A percentile compares a stretch with the other conserved stretches of the same genome.
phyloP scores from a whole-genome alignment of 2,329 filamentous ascomycete genomes.

The Xylariaceae sp. region DNA sequence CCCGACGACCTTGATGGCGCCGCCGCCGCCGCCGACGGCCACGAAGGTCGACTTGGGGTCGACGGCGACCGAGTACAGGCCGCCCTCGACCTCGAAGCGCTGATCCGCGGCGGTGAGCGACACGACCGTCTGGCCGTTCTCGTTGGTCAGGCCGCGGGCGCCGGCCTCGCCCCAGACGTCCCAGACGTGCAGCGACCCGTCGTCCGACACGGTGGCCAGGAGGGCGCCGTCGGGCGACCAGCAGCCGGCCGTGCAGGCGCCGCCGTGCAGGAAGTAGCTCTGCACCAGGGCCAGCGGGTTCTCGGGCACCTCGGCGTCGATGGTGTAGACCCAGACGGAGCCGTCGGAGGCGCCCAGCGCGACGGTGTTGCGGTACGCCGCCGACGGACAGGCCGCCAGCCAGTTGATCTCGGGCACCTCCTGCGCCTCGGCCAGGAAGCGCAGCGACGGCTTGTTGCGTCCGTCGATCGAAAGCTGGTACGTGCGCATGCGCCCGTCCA shows the following conservation, averaged over 20 bases:
- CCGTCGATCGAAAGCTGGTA: conserved; percentile 49
- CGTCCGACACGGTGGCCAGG: conserved; percentile 82
- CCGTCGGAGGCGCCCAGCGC: conserved; percentile 87
- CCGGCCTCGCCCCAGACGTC: conserved; percentile 79
- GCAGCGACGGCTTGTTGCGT: conserved; percentile 40
- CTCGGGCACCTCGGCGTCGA: conserved; percentile 56
- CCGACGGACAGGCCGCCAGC: conserved; percentile 67
- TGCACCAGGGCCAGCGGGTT: conserved; percentile 73
- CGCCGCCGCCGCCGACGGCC: conserved; percentile 81
- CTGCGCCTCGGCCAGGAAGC: conserved; percentile 67
- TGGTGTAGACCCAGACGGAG: conserved; percentile 91
- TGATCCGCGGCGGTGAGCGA: conserved; percentile 74
- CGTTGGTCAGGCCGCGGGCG: conserved; percentile 40
- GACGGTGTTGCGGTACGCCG: conserved; percentile 67
- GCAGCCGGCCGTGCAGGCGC: conserved; percentile 75
- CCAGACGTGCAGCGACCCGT: conserved; percentile 84
- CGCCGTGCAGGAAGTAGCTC: conserved; percentile 87
- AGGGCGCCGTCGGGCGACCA: conserved; percentile 87
- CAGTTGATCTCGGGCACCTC: conserved; percentile 97
- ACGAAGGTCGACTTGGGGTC: conserved; percentile 73
- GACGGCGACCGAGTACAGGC: conserved; percentile 79
- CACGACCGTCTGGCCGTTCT: conserved; percentile 60
- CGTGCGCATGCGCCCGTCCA: conserved; percentile 75
- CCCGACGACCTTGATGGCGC: conserved; percentile 76
- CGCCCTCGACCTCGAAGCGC: conserved; percentile 85